These are phyloP conservation scores for Lyophyllum shimeji DNA, from an alignment of 768 basidiomycete genomes.

Conservation along the genomic window DNA sequence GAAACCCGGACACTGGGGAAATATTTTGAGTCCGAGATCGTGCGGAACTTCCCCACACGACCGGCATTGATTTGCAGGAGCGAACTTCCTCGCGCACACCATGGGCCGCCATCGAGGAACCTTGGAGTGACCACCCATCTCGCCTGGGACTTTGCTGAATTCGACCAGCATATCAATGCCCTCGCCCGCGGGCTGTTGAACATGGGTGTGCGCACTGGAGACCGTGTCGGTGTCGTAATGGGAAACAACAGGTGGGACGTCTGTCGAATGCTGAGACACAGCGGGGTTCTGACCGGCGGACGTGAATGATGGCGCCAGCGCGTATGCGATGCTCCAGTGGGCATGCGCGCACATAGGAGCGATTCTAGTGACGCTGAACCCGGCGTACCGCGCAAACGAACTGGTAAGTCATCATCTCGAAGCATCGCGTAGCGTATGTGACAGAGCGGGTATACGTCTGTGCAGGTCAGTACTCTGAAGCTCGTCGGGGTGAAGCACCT, in stretches of 20 bases:
- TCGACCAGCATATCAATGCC: slow-evolving; percentile 63
- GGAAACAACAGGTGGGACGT: slow-evolving; percentile 73
- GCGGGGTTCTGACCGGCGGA: not conserved
- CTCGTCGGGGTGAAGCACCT: slow-evolving; percentile 68
- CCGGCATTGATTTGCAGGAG: slow-evolving; percentile 67
- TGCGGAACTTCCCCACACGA: slow-evolving; percentile 44
- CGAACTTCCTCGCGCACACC: slow-evolving; percentile 57
- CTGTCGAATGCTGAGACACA: not conserved
- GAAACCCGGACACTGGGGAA: slow-evolving; percentile 53
- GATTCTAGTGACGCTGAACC: slow-evolving; percentile 80
- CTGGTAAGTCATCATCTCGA: slow-evolving; percentile 46
- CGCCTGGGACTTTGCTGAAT: slow-evolving; percentile 74
- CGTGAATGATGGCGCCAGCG: slow-evolving; percentile 37
- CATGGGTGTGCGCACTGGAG: slow-evolving; percentile 73
- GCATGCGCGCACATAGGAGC: slow-evolving; percentile 86
- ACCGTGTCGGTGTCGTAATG: slow-evolving; percentile 80
- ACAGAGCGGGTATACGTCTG: slow-evolving; percentile 4
- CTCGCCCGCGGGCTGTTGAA: slow-evolving; percentile 67
- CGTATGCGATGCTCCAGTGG: slow-evolving; percentile 84
- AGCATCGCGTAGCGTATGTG: not conserved
- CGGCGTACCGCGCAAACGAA: slow-evolving; percentile 72
- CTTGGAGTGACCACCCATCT: slow-evolving; percentile 49
- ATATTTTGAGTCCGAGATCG: slow-evolving; percentile 61
- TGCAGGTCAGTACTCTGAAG: slow-evolving; percentile 58
- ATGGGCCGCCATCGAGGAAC: slow-evolving; percentile 58